Conservation (phyloP, 164 flowering plant species). For the Magnolia kwangsiensis region DNA sequence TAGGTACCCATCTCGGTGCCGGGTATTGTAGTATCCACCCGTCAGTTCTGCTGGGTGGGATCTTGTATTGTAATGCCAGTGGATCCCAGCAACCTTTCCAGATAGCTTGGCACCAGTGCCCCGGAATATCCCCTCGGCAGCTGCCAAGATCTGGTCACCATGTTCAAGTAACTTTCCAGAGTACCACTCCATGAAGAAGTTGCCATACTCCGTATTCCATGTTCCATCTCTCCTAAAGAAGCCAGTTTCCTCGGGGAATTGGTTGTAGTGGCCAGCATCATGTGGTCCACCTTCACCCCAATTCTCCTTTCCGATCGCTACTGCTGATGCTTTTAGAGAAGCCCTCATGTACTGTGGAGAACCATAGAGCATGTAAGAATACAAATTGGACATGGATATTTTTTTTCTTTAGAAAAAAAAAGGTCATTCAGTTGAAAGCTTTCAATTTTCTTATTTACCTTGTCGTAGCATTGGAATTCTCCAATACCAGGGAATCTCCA, state of each 20-base stretch:
- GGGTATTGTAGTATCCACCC: slow-evolving; percentile 89
- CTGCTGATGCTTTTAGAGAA: slow-evolving; percentile 75
- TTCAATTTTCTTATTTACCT: slow-evolving; percentile 40
- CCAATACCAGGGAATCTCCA: slow-evolving; percentile 95
- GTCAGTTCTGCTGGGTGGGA: slow-evolving; percentile 95
- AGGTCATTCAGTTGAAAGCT: background rate
- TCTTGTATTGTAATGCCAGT: slow-evolving; percentile 84
- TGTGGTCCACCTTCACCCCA: slow-evolving; percentile 86
- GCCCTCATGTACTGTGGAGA: slow-evolving; percentile 77
- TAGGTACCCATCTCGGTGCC: slow-evolving; percentile 65
- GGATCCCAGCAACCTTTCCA: slow-evolving; percentile 88
- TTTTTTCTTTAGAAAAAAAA: background rate
- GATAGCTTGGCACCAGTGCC: slow-evolving; percentile 78
- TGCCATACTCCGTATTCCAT: slow-evolving; percentile 77
- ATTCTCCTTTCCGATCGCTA: slow-evolving; percentile 47
- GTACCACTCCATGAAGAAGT: slow-evolving; percentile 85
- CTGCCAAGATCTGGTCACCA: slow-evolving; percentile 60
- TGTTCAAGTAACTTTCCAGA: slow-evolving; percentile 62
- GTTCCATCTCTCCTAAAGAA: slow-evolving; percentile 81
- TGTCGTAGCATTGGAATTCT: slow-evolving; percentile 95
- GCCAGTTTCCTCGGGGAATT: slow-evolving; percentile 87
- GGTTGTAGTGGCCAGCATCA: slow-evolving; percentile 79
- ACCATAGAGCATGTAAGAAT: background rate
- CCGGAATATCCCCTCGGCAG: slow-evolving; percentile 63
- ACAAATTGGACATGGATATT: background rate